A percentile compares a stretch with the other conserved stretches of the same genome.
Evolutionary conservation across 2,329 filamentous ascomycete species (phyloP).

Genomic region (Amylocarpus encephaloides): DNA sequence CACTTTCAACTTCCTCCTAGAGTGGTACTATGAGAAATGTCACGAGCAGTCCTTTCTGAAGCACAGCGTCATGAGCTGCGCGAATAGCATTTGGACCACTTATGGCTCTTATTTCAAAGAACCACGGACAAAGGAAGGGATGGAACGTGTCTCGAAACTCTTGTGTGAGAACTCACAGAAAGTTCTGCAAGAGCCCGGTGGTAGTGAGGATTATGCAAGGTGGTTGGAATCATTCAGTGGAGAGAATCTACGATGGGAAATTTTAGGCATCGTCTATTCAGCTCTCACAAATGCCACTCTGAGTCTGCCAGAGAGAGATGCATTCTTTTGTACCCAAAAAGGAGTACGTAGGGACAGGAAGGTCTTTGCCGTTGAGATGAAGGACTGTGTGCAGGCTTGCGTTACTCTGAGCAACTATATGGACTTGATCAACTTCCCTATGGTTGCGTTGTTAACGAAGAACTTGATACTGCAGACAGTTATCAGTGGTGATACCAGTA

Average conservation of each 20-base stretch:
- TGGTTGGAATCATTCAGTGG: slow-evolving; percentile 27
- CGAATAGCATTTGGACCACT: slow-evolving; percentile 22
- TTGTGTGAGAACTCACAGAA: slow-evolving; percentile 28
- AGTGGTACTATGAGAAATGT: slow-evolving; percentile 19
- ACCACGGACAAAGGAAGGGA: slow-evolving; percentile 17
- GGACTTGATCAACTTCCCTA: slow-evolving; percentile 34
- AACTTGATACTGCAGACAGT: slow-evolving; percentile 34
- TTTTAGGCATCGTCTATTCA: slow-evolving; percentile 25
- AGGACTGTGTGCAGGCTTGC: slow-evolving; percentile 32
- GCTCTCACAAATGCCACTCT: slow-evolving; percentile 19
- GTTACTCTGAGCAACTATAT: slow-evolving; percentile 33
- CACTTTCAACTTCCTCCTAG: slow-evolving; percentile 25
- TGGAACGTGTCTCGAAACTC: slow-evolving; percentile 22
- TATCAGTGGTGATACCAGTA: slow-evolving; percentile 37
- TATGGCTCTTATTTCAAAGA: slow-evolving; percentile 21
- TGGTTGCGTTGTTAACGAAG: slow-evolving; percentile 35
- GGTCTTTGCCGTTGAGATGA: slow-evolving; percentile 26
- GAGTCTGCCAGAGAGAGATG: slow-evolving; percentile 17
- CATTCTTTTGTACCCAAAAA: slow-evolving; percentile 24
- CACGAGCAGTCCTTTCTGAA: slow-evolving; percentile 17
- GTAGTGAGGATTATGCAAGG: slow-evolving; percentile 19
- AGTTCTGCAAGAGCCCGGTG: slow-evolving; percentile 20
- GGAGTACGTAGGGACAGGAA: slow-evolving; percentile 23
- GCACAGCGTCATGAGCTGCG: slow-evolving; percentile 11
- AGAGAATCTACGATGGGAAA: slow-evolving; percentile 29